Percentiles rank a stretch among this genome's conserved stretches.
phyloP scores from a whole-genome alignment of 176 grass and related monocot genomes.

The Alloteropsis semialata region DNA sequence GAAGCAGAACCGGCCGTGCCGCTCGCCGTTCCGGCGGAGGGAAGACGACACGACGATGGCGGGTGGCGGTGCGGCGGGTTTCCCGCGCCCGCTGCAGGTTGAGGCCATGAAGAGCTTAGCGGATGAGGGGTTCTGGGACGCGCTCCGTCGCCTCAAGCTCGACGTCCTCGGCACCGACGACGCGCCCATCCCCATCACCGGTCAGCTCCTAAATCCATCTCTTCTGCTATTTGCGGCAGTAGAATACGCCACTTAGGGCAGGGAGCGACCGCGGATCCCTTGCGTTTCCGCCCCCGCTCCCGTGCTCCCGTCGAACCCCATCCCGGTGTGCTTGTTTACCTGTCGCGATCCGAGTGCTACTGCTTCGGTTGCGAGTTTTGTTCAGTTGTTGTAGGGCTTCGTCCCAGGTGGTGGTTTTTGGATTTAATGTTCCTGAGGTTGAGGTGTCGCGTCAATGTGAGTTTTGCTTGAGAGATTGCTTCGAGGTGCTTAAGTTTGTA shows the following conservation, averaged over 20 bases:
- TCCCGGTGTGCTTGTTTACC: not conserved
- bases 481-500: not conserved
- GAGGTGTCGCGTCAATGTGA: not conserved
- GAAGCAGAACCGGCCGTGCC: not conserved
- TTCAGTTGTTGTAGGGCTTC: not conserved
- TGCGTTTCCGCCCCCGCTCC: not conserved
- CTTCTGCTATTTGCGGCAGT: not conserved
- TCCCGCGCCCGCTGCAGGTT: not conserved
- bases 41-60: not conserved
- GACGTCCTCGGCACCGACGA: conserved; percentile 80
- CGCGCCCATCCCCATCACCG: conserved; percentile 63
- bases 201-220: not conserved
- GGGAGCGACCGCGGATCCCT: not conserved
- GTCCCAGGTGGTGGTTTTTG: no score
- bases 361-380: not conserved
- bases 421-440: no score
- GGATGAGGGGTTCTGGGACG: conserved; percentile 49
- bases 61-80: not conserved
- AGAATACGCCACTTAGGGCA: not conserved
- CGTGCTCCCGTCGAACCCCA: not conserved
- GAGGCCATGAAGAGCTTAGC: not conserved
- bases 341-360: not conserved
- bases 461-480: conserved; percentile 3
- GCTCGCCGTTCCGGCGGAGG: not conserved
- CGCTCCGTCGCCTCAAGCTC: conserved; percentile 70